phyloP scores from a whole-genome alignment of 164 flowering plant species.

The Macadamia tetraphylla region DNA sequence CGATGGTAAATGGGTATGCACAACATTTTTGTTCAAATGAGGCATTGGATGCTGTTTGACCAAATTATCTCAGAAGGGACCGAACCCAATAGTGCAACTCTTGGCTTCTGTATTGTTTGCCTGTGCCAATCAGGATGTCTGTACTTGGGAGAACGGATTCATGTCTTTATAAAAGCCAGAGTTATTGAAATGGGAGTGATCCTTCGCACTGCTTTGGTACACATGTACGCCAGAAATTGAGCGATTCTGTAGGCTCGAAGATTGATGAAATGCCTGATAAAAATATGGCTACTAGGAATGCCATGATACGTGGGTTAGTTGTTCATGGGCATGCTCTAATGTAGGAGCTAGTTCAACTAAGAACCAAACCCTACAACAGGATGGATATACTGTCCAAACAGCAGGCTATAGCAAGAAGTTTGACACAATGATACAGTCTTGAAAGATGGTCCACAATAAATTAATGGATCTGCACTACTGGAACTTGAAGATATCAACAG shows the following conservation, averaged over 20 bases:
- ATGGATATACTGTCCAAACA: too few species aligned
- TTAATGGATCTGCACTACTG: too few species aligned
- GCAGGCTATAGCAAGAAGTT: too few species aligned
- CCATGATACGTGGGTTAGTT: constrained; percentile 62
- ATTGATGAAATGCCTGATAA: constrained; percentile 36
- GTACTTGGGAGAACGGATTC: constrained; percentile 44
- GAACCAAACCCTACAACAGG: too few species aligned
- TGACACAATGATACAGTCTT: too few species aligned
- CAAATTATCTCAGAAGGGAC: constrained; percentile 39
- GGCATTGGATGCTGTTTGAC: constrained; percentile 47
- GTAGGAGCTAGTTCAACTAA: too few species aligned
- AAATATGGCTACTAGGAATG: constrained; percentile 57
- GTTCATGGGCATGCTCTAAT: constrained; percentile 44
- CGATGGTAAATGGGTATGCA: constrained; percentile 56
- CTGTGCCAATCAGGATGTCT: constrained; percentile 49
- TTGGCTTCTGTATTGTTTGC: constrained; percentile 58
- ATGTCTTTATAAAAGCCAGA: constrained; percentile 28
- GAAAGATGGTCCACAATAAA: too few species aligned
- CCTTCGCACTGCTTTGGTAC: constrained; percentile 60
- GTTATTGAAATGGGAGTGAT: constrained; percentile 42
- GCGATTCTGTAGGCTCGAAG: constrained; percentile 28
- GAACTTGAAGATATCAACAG: too few species aligned
- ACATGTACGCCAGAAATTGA: constrained; percentile 71
- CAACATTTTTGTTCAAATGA: constrained; percentile 40
- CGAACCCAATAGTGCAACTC: constrained; percentile 38